Conservation (phyloP, 305 asterid genomes). For the Salvia sclarea region DNA sequence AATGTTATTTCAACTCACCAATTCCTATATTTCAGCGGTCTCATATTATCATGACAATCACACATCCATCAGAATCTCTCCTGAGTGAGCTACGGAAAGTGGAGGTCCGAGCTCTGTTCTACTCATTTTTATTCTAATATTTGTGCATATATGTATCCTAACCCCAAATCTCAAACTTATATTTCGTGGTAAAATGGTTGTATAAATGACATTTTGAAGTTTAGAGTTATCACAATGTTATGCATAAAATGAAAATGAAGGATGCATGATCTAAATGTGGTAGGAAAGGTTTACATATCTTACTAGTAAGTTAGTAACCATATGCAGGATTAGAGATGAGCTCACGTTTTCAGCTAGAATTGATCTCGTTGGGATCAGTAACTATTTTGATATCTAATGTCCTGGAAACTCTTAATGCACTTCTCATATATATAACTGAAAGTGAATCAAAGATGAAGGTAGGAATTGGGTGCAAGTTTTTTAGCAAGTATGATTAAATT, state of each 20-base stretch:
- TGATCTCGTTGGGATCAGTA: neutral
- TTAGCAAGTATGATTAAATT: constrained; percentile 5
- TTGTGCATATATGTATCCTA: constrained; percentile 1
- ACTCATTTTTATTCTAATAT: neutral
- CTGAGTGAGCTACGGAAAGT: constrained; percentile 87
- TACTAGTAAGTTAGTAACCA: neutral
- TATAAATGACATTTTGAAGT: constrained; percentile 3
- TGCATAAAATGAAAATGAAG: constrained; percentile 3
- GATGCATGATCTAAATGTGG: constrained; percentile 10
- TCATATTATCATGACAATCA: constrained; percentile 68
- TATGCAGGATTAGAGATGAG: constrained; percentile 5
- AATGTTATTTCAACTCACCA: constrained; percentile 38
- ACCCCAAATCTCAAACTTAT: constrained; percentile 16
- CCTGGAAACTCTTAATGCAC: neutral
- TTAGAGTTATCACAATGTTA: constrained; percentile 13
- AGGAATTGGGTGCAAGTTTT: neutral
- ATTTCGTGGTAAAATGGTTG: neutral
- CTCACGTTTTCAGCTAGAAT: constrained; percentile 15
- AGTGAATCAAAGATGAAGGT: constrained; percentile 1
- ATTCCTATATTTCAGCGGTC: constrained; percentile 63
- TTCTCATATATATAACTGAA: neutral
- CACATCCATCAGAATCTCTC: constrained; percentile 88
- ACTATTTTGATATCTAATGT: neutral
- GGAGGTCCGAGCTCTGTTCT: constrained; percentile 54
- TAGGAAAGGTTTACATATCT: constrained; percentile 12